Conservation (phyloP, 495 filamentous ascomycete species). For the Hypoxylon cercidicola region DNA sequence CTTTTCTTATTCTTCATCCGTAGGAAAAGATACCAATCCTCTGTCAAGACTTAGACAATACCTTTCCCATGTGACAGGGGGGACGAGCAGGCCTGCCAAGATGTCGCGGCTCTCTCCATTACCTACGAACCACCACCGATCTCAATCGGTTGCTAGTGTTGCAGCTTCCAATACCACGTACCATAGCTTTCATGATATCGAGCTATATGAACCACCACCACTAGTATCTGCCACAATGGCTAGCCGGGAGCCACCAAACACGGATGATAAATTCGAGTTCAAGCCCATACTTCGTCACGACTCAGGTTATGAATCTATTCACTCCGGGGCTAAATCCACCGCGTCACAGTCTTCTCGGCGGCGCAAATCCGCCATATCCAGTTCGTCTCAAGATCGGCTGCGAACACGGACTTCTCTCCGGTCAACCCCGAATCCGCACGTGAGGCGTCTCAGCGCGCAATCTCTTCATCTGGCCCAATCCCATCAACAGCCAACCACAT, state of each 20-base stretch:
- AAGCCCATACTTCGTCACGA: slow-evolving; percentile 59
- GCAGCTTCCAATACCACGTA: slow-evolving; percentile 56
- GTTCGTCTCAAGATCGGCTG: slow-evolving; percentile 38
- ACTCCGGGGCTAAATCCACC: slow-evolving; percentile 34
- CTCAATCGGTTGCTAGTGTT: slow-evolving; percentile 53
- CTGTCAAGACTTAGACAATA: not conserved
- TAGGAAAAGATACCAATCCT: not conserved
- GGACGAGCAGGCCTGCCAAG: slow-evolving; percentile 21
- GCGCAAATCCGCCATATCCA: slow-evolving; percentile 39
- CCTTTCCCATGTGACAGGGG: slow-evolving; percentile 24
- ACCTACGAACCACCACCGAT: slow-evolving; percentile 44
- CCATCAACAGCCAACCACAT: slow-evolving; percentile 50
- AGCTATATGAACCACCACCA: slow-evolving; percentile 47
- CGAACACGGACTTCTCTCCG: slow-evolving; percentile 49
- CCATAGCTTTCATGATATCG: slow-evolving; percentile 59
- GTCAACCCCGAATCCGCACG: slow-evolving; percentile 45
- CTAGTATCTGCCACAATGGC: slow-evolving; percentile 12
- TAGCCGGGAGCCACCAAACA: slow-evolving; percentile 19
- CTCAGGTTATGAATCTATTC: slow-evolving; percentile 60
- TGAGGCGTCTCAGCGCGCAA: slow-evolving; percentile 38
- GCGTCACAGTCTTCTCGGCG: slow-evolving; percentile 41
- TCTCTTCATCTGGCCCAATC: slow-evolving; percentile 40
- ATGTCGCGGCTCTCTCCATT: slow-evolving; percentile 49
- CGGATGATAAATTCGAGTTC: slow-evolving; percentile 33
- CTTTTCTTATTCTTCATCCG: not conserved